Evolutionary conservation across 1,284 basidiomycete genomes (phyloP).

Genomic region (Austroboletus novae-zelandiae): DNA sequence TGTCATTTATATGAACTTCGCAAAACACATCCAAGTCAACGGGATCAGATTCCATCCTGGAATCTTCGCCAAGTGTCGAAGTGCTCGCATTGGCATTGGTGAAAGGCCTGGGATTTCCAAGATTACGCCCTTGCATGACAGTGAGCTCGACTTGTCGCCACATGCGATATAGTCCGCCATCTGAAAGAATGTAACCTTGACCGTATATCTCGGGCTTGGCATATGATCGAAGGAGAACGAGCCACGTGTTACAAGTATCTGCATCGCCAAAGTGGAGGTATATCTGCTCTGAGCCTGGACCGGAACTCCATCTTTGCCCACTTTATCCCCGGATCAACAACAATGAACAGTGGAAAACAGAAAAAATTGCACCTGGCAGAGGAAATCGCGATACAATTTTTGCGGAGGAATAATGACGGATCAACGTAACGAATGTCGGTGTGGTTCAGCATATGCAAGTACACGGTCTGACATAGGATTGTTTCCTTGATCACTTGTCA

Average conservation of each 20-base stretch:
- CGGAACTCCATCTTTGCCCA: slow-evolving; percentile 59
- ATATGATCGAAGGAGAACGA: slow-evolving; percentile 72
- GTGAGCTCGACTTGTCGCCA: slow-evolving; percentile 77
- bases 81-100: slow-evolving; percentile 23
- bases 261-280: slow-evolving; percentile 64
- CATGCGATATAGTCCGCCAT: slow-evolving; percentile 78
- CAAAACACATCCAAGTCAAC: slow-evolving; percentile 68
- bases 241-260: slow-evolving; percentile 66
- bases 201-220: slow-evolving; percentile 77
- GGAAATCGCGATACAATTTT: slow-evolving; percentile 69
- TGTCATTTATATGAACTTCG: slow-evolving; percentile 63
- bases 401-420: slow-evolving; percentile 67
- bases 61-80: slow-evolving; percentile 33
- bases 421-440: slow-evolving; percentile 72
- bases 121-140: slow-evolving; percentile 66
- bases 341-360: slow-evolving; percentile 4
- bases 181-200: slow-evolving; percentile 48
- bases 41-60: slow-evolving; percentile 45
- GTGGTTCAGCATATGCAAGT: slow-evolving; percentile 67
- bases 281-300: slow-evolving; percentile 57
- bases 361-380: slow-evolving; percentile 47
- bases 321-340: slow-evolving; percentile 34
- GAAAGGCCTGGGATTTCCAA: slow-evolving; percentile 47
- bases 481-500: slow-evolving; percentile 49
- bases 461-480: slow-evolving; percentile 67